Conservation (phyloP, 352 stramenopile genomes). For the Phytopythium boreale region DNA sequence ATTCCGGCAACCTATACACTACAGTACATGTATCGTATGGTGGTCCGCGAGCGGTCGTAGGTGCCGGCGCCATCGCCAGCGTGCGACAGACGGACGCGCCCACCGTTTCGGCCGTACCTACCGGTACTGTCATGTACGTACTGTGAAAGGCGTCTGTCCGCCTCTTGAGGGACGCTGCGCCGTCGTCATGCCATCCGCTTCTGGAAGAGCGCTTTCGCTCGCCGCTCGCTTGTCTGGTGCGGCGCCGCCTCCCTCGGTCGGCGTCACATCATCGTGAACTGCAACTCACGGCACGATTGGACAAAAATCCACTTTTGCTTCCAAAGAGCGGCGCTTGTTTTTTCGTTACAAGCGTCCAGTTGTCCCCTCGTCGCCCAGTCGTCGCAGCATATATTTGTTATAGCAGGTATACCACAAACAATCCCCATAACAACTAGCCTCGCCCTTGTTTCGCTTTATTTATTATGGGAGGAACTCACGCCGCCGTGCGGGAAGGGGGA, state of each 20-base stretch:
- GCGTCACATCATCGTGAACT: constrained; percentile 1
- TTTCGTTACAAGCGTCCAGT: background rate
- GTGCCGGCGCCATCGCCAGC: background rate
- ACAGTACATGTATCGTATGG: background rate
- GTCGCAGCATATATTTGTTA: background rate
- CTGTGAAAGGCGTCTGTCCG: too few species aligned
- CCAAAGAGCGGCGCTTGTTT: background rate
- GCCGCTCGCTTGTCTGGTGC: too few species aligned
- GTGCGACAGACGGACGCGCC: background rate
- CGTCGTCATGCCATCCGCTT: background rate
- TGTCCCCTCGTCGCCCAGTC: background rate
- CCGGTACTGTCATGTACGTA: too few species aligned
- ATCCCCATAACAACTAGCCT: too few species aligned
- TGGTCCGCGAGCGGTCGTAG: too few species aligned
- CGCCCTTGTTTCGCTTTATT: too few species aligned
- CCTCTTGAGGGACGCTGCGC: background rate
- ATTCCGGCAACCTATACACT: too few species aligned
- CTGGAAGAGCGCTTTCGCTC: background rate
- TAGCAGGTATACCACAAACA: background rate
- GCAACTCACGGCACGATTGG: background rate
- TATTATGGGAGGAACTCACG: too few species aligned
- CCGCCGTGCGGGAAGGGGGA: too few species aligned
- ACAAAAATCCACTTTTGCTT: background rate
- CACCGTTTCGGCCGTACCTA: too few species aligned
- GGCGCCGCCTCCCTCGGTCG: too few species aligned